Evolutionary conservation across 257 asterid genomes (phyloP).

Genomic region (Solanum pimpinellifolium): DNA sequence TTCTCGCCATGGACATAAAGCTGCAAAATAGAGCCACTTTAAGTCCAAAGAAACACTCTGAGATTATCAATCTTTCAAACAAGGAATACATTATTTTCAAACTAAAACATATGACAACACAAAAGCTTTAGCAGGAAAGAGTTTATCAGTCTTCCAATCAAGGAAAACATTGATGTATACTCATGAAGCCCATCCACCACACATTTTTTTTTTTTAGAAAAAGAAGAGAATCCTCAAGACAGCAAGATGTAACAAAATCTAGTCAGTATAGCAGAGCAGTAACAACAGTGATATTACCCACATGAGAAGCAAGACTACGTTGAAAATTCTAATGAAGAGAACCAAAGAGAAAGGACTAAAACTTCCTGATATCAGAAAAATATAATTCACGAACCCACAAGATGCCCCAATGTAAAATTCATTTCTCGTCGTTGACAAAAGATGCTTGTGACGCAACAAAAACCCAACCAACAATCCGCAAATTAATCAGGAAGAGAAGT

Average conservation of each 20-base stretch:
- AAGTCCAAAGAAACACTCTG: neutral
- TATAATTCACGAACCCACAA: neutral
- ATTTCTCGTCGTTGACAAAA: neutral
- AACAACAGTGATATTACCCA: neutral
- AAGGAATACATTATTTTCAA: neutral
- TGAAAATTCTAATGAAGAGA: neutral
- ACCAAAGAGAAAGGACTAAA: neutral
- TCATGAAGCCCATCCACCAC: neutral
- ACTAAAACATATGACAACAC: neutral
- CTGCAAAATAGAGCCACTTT: slow-evolving; percentile 28
- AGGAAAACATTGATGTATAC: neutral
- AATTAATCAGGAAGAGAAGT: neutral
- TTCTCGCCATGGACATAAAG: slow-evolving; percentile 66
- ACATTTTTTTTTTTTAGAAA: neutral
- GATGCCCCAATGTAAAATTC: neutral
- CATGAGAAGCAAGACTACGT: neutral
- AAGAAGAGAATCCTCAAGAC: neutral
- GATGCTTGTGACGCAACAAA: neutral
- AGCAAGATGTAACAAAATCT: neutral
- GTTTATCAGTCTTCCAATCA: neutral
- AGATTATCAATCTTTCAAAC: no score
- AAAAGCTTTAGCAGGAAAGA: neutral
- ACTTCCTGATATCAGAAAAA: neutral
- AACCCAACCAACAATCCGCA: neutral
- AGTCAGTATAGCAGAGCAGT: neutral